Evolutionary conservation across 2,329 filamentous ascomycete genomes (phyloP).

Genomic region (Aspergillus clavatus): DNA sequence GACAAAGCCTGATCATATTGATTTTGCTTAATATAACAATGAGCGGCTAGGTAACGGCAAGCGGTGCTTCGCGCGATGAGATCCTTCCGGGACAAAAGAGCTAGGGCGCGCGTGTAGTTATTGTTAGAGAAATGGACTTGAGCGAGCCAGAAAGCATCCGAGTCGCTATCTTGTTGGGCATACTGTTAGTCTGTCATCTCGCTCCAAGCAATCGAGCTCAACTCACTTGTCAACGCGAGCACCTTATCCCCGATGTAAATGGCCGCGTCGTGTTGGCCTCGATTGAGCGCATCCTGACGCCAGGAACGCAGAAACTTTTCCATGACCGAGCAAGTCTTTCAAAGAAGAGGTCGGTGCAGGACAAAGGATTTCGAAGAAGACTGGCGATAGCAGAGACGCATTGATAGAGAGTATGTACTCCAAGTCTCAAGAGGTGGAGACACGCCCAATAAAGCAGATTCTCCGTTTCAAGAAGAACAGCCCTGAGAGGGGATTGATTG

Average conservation of each 20-base stretch:
- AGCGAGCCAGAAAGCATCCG: constrained; percentile 96
- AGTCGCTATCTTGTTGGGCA: constrained; percentile 70
- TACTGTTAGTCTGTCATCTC: constrained; percentile 2
- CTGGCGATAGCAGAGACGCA: neutral
- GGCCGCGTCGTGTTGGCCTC: constrained; percentile 92
- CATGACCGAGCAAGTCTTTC: constrained; percentile 51
- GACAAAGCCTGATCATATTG: constrained; percentile 83
- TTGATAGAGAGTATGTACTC: neutral
- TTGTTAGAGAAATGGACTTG: constrained; percentile 94
- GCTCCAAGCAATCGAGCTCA: neutral
- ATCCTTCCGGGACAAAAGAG: constrained; percentile 78
- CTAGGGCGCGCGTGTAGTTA: constrained; percentile 87
- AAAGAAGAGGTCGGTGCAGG: neutral
- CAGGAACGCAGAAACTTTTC: constrained; percentile 89
- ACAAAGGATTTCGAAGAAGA: neutral
- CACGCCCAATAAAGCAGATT: no score
- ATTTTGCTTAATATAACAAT: constrained; percentile 89
- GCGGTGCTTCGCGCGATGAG: constrained; percentile 75
- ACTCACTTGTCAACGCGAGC: constrained; percentile 81
- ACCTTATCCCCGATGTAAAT: constrained; percentile 98
- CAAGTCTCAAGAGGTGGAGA: no score
- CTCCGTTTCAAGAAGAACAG: no score
- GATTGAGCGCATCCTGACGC: constrained; percentile 92
- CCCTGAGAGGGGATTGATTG: no score
- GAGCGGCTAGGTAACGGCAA: constrained; percentile 86